Conservation (phyloP, 371 early-diverging fungal species). For the Rhizopus stolonifer region DNA sequence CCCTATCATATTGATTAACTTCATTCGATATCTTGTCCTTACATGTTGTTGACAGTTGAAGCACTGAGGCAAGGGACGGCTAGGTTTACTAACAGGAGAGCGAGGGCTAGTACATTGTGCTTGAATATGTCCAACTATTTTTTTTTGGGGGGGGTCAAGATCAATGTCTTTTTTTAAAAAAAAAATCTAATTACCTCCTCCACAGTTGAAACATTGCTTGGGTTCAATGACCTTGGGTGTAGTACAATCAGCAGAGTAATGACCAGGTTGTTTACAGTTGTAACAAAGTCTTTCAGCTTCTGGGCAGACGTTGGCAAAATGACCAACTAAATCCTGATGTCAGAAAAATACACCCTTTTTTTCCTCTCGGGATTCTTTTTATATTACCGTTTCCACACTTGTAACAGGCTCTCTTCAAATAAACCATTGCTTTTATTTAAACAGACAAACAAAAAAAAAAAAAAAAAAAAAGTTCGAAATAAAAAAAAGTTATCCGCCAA, state of each 20-base stretch:
- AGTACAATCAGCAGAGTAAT: constrained; percentile 57
- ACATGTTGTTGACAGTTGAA: constrained; percentile 60
- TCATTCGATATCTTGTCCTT: constrained; percentile 15
- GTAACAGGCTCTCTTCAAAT: constrained; percentile 50
- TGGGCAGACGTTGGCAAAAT: constrained; percentile 51
- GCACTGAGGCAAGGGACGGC: constrained; percentile 27
- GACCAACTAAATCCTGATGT: constrained; percentile 38
- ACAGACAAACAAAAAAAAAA: background rate
- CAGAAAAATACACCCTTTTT: background rate
- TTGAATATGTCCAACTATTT: constrained; percentile 60
- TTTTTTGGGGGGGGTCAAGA: too few species aligned
- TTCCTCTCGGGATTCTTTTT: constrained; percentile 6
- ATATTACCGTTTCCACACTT: constrained; percentile 57
- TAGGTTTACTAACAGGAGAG: constrained; percentile 10
- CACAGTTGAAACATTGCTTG: constrained; percentile 62
- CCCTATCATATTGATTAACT: constrained; percentile 36
- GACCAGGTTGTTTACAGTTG: constrained; percentile 63
- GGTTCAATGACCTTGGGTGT: constrained; percentile 52
- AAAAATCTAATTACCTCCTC: constrained; percentile 44
- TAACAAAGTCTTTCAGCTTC: constrained; percentile 57
- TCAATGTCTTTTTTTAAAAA: background rate
- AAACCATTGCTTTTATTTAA: constrained; percentile 34
- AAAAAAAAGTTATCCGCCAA: too few species aligned
- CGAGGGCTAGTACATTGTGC: constrained; percentile 51
- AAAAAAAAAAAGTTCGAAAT: too few species aligned